A percentile compares a stretch with the other conserved stretches of the same genome.
phyloP scores from a whole-genome alignment of 176 grass and related monocot genomes.

The Zizania latifolia region DNA sequence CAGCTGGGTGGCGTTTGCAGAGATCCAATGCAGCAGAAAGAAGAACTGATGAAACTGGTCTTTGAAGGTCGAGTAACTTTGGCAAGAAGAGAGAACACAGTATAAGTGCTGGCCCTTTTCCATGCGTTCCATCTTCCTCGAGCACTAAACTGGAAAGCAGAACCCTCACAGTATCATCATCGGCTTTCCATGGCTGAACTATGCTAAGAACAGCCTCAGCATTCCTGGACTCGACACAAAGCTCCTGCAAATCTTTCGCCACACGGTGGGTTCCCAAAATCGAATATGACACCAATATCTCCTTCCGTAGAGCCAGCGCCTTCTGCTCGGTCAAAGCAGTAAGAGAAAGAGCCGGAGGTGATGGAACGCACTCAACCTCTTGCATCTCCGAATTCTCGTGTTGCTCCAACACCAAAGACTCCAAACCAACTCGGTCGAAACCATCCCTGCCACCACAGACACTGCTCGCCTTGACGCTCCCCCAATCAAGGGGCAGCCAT shows the following conservation, averaged over 20 bases:
- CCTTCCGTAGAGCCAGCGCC: conserved; percentile 33
- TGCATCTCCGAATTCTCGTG: conserved; percentile 29
- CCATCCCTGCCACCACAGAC: not conserved
- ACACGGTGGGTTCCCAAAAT: conserved; percentile 26
- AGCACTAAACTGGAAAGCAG: conserved; percentile 50
- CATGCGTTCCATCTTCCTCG: conserved; percentile 9
- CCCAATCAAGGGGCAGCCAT: conserved; percentile 60
- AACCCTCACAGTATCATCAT: conserved; percentile 45
- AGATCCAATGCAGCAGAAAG: conserved; percentile 45
- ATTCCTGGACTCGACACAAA: conserved; percentile 56
- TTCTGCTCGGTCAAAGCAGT: not conserved
- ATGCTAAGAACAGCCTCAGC: conserved; percentile 45
- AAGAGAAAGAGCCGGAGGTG: conserved; percentile 11
- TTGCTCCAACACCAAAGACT: conserved; percentile 15
- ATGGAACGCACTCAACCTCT: not conserved
- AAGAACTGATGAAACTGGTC: conserved; percentile 52
- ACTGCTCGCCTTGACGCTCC: not conserved
- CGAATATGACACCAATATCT: conserved; percentile 33
- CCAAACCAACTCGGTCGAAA: not conserved
- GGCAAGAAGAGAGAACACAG: conserved; percentile 66
- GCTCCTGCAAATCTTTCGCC: conserved; percentile 43
- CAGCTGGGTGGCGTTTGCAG: conserved; percentile 65
- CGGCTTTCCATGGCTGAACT: conserved; percentile 63
- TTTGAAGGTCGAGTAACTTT: conserved; percentile 51
- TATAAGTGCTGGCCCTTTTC: conserved; percentile 39